Evolutionary conservation across 441 rosid genomes (phyloP).

Genomic region (Gossypium lobatum): DNA sequence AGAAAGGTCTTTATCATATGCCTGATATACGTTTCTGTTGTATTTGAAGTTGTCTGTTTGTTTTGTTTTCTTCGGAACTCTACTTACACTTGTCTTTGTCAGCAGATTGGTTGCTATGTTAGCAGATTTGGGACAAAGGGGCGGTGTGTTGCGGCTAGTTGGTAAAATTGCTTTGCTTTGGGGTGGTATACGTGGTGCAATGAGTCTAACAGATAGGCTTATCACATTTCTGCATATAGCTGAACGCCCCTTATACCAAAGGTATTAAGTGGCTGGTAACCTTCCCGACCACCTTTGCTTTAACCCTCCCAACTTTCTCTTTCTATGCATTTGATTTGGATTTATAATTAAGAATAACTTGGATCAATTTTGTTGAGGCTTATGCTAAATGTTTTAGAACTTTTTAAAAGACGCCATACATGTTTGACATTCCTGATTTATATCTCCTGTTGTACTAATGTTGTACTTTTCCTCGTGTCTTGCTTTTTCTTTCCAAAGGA

Average conservation of each 20-base stretch:
- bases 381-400: not conserved
- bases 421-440: not conserved
- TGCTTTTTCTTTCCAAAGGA: conserved; percentile 40
- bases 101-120: conserved; percentile 85
- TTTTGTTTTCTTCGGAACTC: conserved; percentile 11
- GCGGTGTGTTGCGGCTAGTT: conserved; percentile 82
- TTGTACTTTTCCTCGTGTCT: not conserved
- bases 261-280: conserved; percentile 37
- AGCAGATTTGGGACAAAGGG: conserved; percentile 88
- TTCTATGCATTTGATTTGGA: not conserved
- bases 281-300: not conserved
- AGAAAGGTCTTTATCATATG: conserved; percentile 53
- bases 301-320: not conserved
- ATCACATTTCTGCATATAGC: conserved; percentile 71
- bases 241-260: conserved; percentile 75
- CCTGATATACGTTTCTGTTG: conserved; percentile 6
- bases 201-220: conserved; percentile 84
- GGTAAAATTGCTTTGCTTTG: conserved; percentile 95
- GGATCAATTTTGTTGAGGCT: not conserved
- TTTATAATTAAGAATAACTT: conserved; percentile 6
- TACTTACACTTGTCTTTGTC: conserved; percentile 11
- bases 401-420: not conserved
- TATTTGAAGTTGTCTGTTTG: conserved; percentile 1
- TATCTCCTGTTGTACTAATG: conserved; percentile 16
- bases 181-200: conserved; percentile 98